Percentiles rank a stretch among this genome's conserved stretches.
These are phyloP conservation scores for Carex sylvatica DNA, from an alignment of 202 grass and related monocot genomes.

Conservation along the genomic window DNA sequence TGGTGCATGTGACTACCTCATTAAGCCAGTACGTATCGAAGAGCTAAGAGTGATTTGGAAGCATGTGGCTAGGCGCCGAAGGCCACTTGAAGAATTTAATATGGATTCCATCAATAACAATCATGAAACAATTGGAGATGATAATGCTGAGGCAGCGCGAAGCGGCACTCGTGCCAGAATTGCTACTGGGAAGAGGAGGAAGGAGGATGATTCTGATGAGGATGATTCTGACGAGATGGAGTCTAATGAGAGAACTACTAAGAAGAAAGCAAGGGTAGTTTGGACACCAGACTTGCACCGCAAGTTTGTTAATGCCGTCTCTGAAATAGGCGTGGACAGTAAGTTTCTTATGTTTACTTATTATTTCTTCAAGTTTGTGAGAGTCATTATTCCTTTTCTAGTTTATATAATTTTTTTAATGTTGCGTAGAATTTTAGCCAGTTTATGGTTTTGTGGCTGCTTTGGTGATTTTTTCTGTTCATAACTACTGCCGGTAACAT, in stretches of 20 bases:
- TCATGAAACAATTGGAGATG: background rate
- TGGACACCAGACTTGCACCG: slow-evolving; percentile 44
- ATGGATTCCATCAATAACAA: slow-evolving; percentile 35
- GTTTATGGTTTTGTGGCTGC: background rate
- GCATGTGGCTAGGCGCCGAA: slow-evolving; percentile 42
- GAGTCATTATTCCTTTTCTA: background rate
- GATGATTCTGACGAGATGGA: slow-evolving; percentile 27
- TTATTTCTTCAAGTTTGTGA: background rate
- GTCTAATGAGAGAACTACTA: background rate
- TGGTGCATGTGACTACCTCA: slow-evolving; percentile 53
- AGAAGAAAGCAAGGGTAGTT: slow-evolving; percentile 45
- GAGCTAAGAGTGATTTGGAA: slow-evolving; percentile 56
- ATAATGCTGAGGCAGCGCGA: slow-evolving; percentile 38
- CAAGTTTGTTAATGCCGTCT: slow-evolving; percentile 49
- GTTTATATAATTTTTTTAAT: background rate
- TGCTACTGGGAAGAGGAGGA: slow-evolving; percentile 46
- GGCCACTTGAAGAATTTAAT: slow-evolving; percentile 21
- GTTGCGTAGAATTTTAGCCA: background rate
- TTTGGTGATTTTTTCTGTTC: background rate
- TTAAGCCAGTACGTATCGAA: slow-evolving; percentile 47
- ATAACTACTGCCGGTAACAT: no score
- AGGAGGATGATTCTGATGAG: slow-evolving; percentile 37
- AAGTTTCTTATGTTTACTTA: slow-evolving; percentile 27
- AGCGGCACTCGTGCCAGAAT: slow-evolving; percentile 38
- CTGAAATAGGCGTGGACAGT: slow-evolving; percentile 60